These are phyloP conservation scores for Pichia eremophila DNA, from an alignment of 805 yeast species.

Conservation along the genomic window DNA sequence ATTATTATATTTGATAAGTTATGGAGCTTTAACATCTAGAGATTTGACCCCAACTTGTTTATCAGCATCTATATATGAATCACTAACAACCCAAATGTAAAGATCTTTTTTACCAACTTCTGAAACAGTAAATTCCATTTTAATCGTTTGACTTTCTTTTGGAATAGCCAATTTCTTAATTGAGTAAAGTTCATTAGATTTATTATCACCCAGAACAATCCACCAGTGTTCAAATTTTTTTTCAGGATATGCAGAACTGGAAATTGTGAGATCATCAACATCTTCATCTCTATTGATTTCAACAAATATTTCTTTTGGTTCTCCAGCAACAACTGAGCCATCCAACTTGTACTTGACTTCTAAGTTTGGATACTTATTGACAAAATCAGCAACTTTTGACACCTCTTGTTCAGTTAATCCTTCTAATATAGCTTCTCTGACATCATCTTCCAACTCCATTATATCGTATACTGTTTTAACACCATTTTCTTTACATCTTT, in stretches of 20 bases:
- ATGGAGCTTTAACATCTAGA: background rate
- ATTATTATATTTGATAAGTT: background rate
- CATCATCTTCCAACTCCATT: constrained; percentile 59
- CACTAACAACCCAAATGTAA: constrained; percentile 81
- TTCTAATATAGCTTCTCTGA: constrained; percentile 50
- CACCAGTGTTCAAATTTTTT: constrained; percentile 73
- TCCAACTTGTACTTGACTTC: constrained; percentile 54
- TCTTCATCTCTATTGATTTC: constrained; percentile 67
- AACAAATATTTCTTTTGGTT: constrained; percentile 38
- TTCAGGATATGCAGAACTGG: constrained; percentile 49
- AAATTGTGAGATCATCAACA: constrained; percentile 50
- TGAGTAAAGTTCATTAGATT: constrained; percentile 54
- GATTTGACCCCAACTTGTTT: constrained; percentile 48
- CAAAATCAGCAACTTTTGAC: constrained; percentile 71
- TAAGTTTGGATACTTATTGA: constrained; percentile 80
- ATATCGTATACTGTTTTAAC: constrained; percentile 75
- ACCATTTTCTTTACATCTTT: constrained; percentile 42
- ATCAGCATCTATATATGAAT: constrained; percentile 88
- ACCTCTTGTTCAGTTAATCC: constrained; percentile 40
- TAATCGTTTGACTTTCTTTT: constrained; percentile 42
- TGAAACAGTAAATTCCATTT: constrained; percentile 49
- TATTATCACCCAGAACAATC: constrained; percentile 70
- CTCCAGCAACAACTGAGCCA: constrained; percentile 31
- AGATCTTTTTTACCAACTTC: constrained; percentile 52
- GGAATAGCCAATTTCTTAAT: constrained; percentile 54